phyloP scores from a whole-genome alignment of 768 basidiomycete species.

The Agrocybe chaxingu region DNA sequence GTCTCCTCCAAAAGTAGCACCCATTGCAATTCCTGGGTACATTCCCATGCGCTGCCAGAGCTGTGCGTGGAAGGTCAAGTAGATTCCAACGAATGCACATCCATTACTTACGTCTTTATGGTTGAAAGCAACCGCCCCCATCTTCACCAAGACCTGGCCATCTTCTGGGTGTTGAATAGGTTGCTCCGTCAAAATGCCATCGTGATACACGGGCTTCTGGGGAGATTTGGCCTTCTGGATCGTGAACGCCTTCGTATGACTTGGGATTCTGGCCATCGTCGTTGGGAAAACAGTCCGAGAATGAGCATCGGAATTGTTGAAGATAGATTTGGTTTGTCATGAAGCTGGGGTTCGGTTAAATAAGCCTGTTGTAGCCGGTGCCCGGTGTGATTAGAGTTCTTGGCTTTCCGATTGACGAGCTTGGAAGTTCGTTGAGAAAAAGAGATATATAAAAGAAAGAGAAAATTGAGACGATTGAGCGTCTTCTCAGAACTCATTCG shows the following conservation, averaged over 20 bases:
- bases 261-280: constrained; percentile 29
- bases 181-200: constrained; percentile 49
- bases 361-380: no score
- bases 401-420: no score
- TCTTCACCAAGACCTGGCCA: constrained; percentile 64
- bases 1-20: constrained; percentile 65
- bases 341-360: no score
- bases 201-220: constrained; percentile 47
- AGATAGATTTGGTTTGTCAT: no score
- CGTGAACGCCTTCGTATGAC: constrained; percentile 44
- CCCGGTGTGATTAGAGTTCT: no score
- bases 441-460: no score
- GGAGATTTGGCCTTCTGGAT: constrained; percentile 39
- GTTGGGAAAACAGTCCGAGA: neutral
- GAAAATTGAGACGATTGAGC: no score
- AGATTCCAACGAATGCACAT: neutral
- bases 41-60: constrained; percentile 70
- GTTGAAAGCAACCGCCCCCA: constrained; percentile 73
- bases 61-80: constrained; percentile 30
- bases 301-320: no score
- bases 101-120: constrained; percentile 57
- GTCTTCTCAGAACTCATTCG: no score
- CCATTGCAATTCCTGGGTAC: constrained; percentile 63
- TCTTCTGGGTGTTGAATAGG: constrained; percentile 47
- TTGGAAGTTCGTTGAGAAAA: no score